A percentile compares a stretch with the other conserved stretches of the same genome.
Conservation (phyloP, 2,329 filamentous ascomycete species). For the Xylariomycetidae sp. region DNA sequence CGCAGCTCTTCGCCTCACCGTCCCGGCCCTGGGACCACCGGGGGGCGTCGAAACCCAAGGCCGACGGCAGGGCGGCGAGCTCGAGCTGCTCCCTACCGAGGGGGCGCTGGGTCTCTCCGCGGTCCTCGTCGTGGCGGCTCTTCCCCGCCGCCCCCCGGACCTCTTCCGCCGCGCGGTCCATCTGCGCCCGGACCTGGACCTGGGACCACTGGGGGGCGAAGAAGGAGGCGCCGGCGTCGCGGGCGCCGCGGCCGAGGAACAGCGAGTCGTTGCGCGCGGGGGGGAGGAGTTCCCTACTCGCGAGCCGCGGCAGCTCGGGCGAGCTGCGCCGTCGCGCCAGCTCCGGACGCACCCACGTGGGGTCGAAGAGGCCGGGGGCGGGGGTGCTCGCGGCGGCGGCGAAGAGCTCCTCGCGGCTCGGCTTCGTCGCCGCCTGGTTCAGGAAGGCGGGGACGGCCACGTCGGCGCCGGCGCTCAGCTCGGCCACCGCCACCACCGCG, state of each 20-base stretch:
- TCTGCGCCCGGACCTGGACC: background rate
- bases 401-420: background rate
- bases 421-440: background rate
- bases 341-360: slow-evolving; percentile 1
- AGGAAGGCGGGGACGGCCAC: background rate
- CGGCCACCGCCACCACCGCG: background rate
- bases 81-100: background rate
- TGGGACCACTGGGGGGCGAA: slow-evolving; percentile 14
- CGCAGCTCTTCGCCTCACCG: too few species aligned
- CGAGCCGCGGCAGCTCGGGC: background rate
- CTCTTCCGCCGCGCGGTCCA: background rate
- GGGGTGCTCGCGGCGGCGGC: background rate
- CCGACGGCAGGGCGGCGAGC: background rate
- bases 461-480: background rate
- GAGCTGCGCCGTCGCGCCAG: background rate
- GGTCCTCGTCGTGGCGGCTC: too few species aligned
- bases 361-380: slow-evolving; percentile 4
- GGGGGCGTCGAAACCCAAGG: too few species aligned
- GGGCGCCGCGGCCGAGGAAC: slow-evolving; percentile 5
- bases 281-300: too few species aligned
- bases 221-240: slow-evolving; percentile 10
- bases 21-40: too few species aligned
- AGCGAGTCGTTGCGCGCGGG: slow-evolving; percentile 9
- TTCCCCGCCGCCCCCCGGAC: background rate
- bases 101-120: too few species aligned